Conservation (phyloP, 495 filamentous ascomycete species). For the Xylaria cubensis region DNA sequence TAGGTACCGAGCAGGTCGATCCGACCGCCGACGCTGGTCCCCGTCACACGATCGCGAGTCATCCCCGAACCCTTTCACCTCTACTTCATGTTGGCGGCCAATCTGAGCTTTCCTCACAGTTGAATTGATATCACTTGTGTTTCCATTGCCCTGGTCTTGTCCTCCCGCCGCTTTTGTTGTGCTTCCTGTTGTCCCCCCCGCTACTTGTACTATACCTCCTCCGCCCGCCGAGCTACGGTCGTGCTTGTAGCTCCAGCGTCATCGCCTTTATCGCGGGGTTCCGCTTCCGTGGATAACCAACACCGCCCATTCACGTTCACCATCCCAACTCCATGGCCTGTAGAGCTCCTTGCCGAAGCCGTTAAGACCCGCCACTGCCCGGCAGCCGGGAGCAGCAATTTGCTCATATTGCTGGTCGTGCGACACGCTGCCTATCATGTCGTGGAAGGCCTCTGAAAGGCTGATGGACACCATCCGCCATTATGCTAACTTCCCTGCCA, state of each 20-base stretch:
- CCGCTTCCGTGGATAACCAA: conserved; percentile 15
- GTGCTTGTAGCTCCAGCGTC: conserved; percentile 20
- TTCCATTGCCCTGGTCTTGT: not conserved
- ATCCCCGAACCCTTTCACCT: conserved; percentile 12
- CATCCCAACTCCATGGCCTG: conserved; percentile 26
- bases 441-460: conserved; percentile 86
- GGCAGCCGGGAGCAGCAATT: conserved; percentile 16
- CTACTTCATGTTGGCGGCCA: not conserved
- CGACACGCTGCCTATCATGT: conserved; percentile 60
- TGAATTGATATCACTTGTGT: not conserved
- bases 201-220: not conserved
- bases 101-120: not conserved
- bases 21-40: conserved; percentile 13
- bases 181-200: not conserved
- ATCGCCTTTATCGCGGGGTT: conserved; percentile 24
- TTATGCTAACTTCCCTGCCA: conserved; percentile 96
- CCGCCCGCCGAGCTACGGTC: not conserved
- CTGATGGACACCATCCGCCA: conserved; percentile 99
- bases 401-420: conserved; percentile 3
- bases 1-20: conserved; percentile 20
- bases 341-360: conserved; percentile 22
- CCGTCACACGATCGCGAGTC: conserved; percentile 26
- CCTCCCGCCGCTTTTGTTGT: not conserved
- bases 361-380: conserved; percentile 8
- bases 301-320: conserved; percentile 10